A percentile compares a stretch with the other conserved stretches of the same genome.
Conservation (phyloP, 1,284 basidiomycete species). For the Trichosporon asahii region DNA sequence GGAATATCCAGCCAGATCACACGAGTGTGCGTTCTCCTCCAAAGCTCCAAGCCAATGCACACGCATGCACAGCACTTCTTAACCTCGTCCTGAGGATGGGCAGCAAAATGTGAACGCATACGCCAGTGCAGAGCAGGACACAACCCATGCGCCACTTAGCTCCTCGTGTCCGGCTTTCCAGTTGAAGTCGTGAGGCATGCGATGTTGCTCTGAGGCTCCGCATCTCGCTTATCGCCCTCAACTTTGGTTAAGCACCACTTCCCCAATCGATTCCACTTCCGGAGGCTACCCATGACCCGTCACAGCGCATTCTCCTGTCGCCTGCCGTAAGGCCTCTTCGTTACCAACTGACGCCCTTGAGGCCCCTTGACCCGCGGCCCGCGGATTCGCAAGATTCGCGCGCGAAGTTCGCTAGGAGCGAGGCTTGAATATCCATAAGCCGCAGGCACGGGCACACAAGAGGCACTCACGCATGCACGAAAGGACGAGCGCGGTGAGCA, state of each 20-base stretch:
- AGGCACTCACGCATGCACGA: background rate
- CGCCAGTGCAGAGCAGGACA: background rate
- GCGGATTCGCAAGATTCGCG: background rate
- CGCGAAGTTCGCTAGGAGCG: background rate
- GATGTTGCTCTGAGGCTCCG: background rate
- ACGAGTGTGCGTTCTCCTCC: too few relatives aligned
- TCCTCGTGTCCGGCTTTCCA: background rate
- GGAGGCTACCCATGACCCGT: too few relatives aligned
- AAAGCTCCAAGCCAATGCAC: too few relatives aligned
- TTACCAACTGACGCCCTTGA: too few relatives aligned
- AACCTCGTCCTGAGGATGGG: too few relatives aligned
- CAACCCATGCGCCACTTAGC: background rate
- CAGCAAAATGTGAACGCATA: too few relatives aligned
- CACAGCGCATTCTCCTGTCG: too few relatives aligned
- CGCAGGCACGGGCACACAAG: too few relatives aligned
- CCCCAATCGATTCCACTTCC: background rate
- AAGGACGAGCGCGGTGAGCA: background rate
- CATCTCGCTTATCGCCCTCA: background rate
- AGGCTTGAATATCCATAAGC: background rate
- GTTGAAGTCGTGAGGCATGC: background rate
- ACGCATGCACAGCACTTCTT: too few relatives aligned
- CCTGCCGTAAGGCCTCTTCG: too few relatives aligned
- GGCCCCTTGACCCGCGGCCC: background rate
- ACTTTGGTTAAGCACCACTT: too few relatives aligned
- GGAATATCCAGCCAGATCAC: background rate